Base-by-base conservation (phyloP, 768 basidiomycete genomes). In the Lactarius vividus region DNA sequence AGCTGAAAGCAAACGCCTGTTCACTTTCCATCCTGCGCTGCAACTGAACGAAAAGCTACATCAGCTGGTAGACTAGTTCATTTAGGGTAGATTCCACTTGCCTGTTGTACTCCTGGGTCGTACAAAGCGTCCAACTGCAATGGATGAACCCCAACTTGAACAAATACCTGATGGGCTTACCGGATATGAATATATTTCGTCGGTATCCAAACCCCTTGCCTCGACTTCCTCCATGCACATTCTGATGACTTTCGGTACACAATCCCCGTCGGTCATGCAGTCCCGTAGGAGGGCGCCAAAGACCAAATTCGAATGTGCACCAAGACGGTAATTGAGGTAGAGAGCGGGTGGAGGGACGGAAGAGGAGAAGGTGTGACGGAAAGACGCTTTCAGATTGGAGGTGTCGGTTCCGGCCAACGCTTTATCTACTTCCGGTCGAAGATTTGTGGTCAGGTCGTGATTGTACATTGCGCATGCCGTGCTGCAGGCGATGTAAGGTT, bases 11-110 rank as follows among this genome's bases (percentile, higher is more conserved):
- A 74, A 95, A 96, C 15, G 79, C 78, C 33, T 77, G 75, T 75
- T 96, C 94, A 71, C 86, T 84, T 75, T 97, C 94, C 62, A 95
- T 86, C 71, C 88, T 91, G 71, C 91, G 92, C 74, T 91, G 88
- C 65, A 96, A 76, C 92, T 95, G 39, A 71, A 52, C 52, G 66
- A 42, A 55, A 54, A 64, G 15, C 23, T 16, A 57, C n/a, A 6
- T 62, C 18, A 39, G 37, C 37, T n/a, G 16, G 15, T 15, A 39
- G 37, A 13, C 2, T 0, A 1, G 15, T 39, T 33, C 15, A 37
- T 37, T 37, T 2, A 8, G 10, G 5, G 4, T 39, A 39, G 13
- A 39, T 39, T 2, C 15, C 37, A 39, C 37, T 39, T 13, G 15
- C 37, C 37, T 39, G 15, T 39, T 39, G 37, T 39, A 39, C 37